These are phyloP conservation scores for Phytophthora idaei DNA, from an alignment of 352 stramenopile genomes.

Conservation along the genomic window DNA sequence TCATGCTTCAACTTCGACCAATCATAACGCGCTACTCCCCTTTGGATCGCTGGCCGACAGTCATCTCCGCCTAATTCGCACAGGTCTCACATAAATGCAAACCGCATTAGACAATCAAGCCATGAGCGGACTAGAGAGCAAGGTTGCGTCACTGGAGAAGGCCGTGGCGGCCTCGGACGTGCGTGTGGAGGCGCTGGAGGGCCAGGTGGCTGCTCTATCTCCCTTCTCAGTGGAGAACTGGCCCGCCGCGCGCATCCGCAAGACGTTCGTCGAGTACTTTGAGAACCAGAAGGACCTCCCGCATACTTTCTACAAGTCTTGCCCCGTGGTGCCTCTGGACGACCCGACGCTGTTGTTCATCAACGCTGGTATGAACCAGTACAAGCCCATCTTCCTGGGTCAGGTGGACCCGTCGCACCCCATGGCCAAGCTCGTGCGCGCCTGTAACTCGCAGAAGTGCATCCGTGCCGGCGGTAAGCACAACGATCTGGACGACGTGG, in stretches of 20 bases:
- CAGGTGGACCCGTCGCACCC: constrained; percentile 94
- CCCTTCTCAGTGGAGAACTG: constrained; percentile 60
- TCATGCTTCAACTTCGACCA: background rate
- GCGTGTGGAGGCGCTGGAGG: constrained; percentile 31
- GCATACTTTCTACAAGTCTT: constrained; percentile 97
- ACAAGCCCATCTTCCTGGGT: constrained; percentile 99
- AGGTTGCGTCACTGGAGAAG: constrained; percentile 39
- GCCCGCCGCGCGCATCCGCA: constrained; percentile 95
- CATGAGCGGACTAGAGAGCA: constrained; percentile 43
- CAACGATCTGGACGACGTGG: constrained; percentile 99
- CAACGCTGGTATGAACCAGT: constrained; percentile 99
- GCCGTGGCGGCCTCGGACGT: constrained; percentile 31
- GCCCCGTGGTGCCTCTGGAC: constrained; percentile 95
- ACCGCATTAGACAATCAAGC: constrained; percentile 8
- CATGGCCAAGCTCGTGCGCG: constrained; percentile 92
- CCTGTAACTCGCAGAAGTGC: constrained; percentile 99
- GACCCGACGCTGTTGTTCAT: constrained; percentile 99
- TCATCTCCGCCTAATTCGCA: no score
- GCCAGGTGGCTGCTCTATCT: constrained; percentile 25
- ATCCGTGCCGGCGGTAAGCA: constrained; percentile 99
- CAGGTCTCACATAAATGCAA: no score
- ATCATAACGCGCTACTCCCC: constrained; percentile 14
- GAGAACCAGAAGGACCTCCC: constrained; percentile 73
- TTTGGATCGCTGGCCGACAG: constrained; percentile 17
- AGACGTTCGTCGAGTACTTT: constrained; percentile 99